A percentile compares a stretch with the other conserved stretches of the same genome.
phyloP scores from a whole-genome alignment of 129 eudicot genomes.

The Artemisia argyi region DNA sequence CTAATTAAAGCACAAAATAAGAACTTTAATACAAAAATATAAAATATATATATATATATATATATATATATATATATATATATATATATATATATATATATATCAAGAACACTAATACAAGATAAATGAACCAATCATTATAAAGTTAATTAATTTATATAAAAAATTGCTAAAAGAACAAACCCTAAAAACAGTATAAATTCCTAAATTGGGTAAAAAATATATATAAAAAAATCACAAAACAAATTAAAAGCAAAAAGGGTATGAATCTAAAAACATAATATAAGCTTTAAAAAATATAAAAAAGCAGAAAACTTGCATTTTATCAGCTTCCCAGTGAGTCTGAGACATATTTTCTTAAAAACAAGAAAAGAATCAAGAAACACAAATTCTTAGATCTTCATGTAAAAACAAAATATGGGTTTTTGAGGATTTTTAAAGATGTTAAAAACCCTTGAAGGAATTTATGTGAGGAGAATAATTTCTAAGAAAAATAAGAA shows the following conservation, averaged over 20 bases:
- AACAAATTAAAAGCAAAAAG: conserved; percentile 4
- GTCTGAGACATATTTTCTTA: conserved; percentile 79
- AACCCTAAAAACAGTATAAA: conserved; percentile 11
- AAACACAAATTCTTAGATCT: conserved; percentile 41
- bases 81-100: too few relatives aligned
- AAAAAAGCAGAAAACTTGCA: conserved; percentile 41
- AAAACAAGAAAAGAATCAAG: conserved; percentile 14
- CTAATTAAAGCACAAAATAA: background rate
- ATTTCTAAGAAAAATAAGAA: conserved; percentile 29
- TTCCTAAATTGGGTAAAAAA: conserved; percentile 5
- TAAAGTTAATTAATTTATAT: background rate
- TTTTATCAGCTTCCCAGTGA: conserved; percentile 99
- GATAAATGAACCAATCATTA: background rate
- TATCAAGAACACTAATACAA: conserved; percentile 2
- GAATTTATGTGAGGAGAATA: conserved; percentile 29
- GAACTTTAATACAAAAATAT: background rate
- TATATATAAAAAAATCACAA: background rate
- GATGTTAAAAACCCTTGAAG: conserved; percentile 19
- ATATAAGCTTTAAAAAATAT: background rate
- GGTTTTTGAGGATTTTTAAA: conserved; percentile 13
- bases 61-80: too few relatives aligned
- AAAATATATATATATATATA: too few relatives aligned
- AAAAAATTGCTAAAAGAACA: conserved; percentile 17
- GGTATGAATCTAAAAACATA: conserved; percentile 32
- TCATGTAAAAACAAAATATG: conserved; percentile 12